Evolutionary conservation across 805 yeast genomes (phyloP), one percentile per base, ranked within the genome.

Genomic region (Vanderwaltozyma verrucispora): DNA sequence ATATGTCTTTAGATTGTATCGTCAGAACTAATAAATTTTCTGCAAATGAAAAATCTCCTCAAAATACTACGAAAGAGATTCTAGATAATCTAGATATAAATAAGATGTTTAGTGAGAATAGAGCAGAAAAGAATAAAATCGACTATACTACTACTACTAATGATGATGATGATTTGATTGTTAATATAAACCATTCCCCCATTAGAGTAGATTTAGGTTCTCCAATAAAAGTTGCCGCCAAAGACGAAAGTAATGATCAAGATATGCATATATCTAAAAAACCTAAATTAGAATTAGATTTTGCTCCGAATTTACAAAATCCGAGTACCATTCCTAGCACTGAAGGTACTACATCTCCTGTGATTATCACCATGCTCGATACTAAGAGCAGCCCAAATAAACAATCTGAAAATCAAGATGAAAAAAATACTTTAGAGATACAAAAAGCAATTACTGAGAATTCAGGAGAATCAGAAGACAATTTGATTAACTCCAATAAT

Each of bases 341-440:
- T 15, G 37, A 36, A 20, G 32, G 18, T 15, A 30, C 29, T 19
- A 34, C 37, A 8, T 50, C 57, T 5, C 60, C 59, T 1, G 50
- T 41, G 18, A 49, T 47, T n/a, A 56, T 56, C 16, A 52, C 51
- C 37, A 54, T 56, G 59, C 28, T 50, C 10, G 49, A 46, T 14
- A 32, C 33, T 11, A 26, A 37, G 5, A 37, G 29, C 28, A 40
- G 41, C 21, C 43, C 41, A 16, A 35, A 33, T 15, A 37, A 36
- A 10, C 25, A 26, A 12, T 25, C 26, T 3, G 15, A 32, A 18
- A 25, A 24, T 14, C 4, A 12, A 1, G 36, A 32, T 24, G 25
- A 33, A 11, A 11, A 30, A 16, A 35, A 26, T 16, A 25, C 39
- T 3, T 17, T 28, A 9, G 42, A 38, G 20, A 28, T 38, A 5